A percentile compares a stretch with the other conserved stretches of the same genome.
These are phyloP conservation scores for Neltuma alba DNA, from an alignment of 306 rosid species.

Conservation along the genomic window DNA sequence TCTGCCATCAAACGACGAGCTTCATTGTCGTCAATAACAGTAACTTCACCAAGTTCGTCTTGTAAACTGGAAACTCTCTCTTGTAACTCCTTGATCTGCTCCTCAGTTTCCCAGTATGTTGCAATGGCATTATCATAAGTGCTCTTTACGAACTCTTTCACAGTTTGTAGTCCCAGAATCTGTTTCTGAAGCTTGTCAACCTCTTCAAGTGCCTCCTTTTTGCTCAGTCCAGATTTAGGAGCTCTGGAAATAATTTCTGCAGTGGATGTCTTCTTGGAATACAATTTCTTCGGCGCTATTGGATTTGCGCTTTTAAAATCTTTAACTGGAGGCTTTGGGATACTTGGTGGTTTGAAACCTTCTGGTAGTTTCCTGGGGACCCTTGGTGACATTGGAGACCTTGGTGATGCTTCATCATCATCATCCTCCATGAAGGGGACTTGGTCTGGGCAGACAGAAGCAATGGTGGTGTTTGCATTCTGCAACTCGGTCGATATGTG, in stretches of 20 bases:
- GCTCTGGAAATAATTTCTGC: constrained; percentile 16
- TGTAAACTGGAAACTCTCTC: constrained; percentile 58
- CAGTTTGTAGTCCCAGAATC: constrained; percentile 76
- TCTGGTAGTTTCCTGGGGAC: constrained; percentile 47
- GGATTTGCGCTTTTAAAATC: constrained; percentile 49
- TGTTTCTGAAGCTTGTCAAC: constrained; percentile 76
- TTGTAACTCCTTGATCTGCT: constrained; percentile 66
- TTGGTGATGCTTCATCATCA: constrained; percentile 56
- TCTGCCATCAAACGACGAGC: constrained; percentile 82
- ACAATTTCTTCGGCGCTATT: constrained; percentile 51
- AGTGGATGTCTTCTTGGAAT: constrained; percentile 39
- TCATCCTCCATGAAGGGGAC: constrained; percentile 84
- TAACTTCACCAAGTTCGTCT: constrained; percentile 77
- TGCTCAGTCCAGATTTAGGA: constrained; percentile 71
- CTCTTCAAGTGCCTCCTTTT: constrained; percentile 52
- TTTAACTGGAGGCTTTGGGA: constrained; percentile 59
- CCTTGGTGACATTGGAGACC: constrained; percentile 46
- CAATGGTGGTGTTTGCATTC: constrained; percentile 86
- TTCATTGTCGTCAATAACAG: constrained; percentile 66
- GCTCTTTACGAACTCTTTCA: constrained; percentile 83
- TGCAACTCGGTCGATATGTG: constrained; percentile 88
- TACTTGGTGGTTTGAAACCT: constrained; percentile 43
- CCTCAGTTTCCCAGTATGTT: constrained; percentile 73
- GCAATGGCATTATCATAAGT: constrained; percentile 70
- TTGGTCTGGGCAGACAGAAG: constrained; percentile 81